phyloP scores from a whole-genome alignment of 75 land plant genomes.

The Picea glauca region DNA sequence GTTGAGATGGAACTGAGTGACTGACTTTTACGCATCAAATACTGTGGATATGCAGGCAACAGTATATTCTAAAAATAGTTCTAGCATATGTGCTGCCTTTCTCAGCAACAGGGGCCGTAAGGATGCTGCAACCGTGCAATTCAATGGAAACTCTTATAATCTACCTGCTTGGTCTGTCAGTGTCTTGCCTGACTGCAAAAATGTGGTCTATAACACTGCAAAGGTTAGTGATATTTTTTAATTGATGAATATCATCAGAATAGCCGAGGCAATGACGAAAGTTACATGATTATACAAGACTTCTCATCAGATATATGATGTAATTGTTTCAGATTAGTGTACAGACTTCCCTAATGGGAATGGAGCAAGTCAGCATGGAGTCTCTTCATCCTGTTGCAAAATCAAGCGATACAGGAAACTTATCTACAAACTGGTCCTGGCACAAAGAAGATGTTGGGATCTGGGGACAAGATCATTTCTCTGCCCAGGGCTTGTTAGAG shows the following conservation, averaged over 20 bases:
- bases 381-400: background rate
- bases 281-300: background rate
- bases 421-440: constrained; percentile 12
- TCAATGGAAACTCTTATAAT: constrained; percentile 26
- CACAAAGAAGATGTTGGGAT: constrained; percentile 27
- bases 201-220: constrained; percentile 46
- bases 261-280: too few species aligned
- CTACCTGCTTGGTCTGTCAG: constrained; percentile 56
- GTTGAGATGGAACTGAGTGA: too few species aligned
- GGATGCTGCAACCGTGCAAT: constrained; percentile 18
- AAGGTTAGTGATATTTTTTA: constrained; percentile 20
- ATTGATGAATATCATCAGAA: background rate
- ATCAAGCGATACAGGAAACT: background rate
- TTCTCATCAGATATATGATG: background rate
- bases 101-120: constrained; percentile 21
- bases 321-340: constrained; percentile 18
- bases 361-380: background rate
- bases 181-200: constrained; percentile 41
- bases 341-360: constrained; percentile 20
- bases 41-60: constrained; percentile 22
- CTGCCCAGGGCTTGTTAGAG: constrained; percentile 43
- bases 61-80: constrained; percentile 5
- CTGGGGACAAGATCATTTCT: constrained; percentile 10
- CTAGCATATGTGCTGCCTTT: constrained; percentile 31
- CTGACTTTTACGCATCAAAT: background rate